A percentile compares a stretch with the other conserved stretches of the same genome.
phyloP scores from a whole-genome alignment of 2,329 filamentous ascomycete genomes.

The Pseudogymnoascus sp. region DNA sequence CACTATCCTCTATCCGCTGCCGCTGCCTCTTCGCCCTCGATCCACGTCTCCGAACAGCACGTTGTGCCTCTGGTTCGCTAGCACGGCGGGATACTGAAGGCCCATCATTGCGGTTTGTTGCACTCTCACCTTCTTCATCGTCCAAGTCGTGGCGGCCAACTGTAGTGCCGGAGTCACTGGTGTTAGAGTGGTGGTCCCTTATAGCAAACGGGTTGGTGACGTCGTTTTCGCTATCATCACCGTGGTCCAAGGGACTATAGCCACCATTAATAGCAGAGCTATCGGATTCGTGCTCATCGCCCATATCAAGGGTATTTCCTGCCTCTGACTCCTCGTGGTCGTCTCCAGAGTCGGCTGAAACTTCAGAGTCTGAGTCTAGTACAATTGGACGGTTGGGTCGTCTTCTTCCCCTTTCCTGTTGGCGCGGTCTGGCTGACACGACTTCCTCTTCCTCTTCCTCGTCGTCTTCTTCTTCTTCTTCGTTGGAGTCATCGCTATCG shows the following conservation, averaged over 20 bases:
- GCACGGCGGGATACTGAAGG: not conserved
- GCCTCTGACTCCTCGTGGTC: conserved; percentile 24
- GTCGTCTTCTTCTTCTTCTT: conserved; percentile 23
- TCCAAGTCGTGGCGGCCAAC: conserved; percentile 12
- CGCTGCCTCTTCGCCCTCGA: not conserved
- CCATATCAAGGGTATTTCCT: conserved; percentile 10
- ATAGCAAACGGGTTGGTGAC: conserved; percentile 9
- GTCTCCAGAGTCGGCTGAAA: conserved; percentile 22
- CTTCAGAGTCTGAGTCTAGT: conserved; percentile 8
- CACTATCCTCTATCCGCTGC: conserved; percentile 20
- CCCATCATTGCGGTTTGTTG: conserved; percentile 24
- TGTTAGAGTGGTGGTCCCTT: not conserved
- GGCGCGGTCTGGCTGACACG: conserved; percentile 9
- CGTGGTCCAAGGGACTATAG: conserved; percentile 29
- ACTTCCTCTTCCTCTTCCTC: conserved; percentile 14
- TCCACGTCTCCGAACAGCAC: not conserved
- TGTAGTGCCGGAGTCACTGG: conserved; percentile 15
- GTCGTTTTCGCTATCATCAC: conserved; percentile 26
- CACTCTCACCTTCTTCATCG: conserved; percentile 22
- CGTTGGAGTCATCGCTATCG: conserved; percentile 15
- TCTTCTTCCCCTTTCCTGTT: not conserved
- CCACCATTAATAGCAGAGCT: conserved; percentile 19
- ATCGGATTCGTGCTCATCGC: conserved; percentile 5
- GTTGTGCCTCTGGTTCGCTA: not conserved
- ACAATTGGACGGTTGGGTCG: conserved; percentile 5